These are phyloP conservation scores for Dissophora globulifera DNA, from an alignment of 192 early-diverging fungal genomes.

Conservation along the genomic window DNA sequence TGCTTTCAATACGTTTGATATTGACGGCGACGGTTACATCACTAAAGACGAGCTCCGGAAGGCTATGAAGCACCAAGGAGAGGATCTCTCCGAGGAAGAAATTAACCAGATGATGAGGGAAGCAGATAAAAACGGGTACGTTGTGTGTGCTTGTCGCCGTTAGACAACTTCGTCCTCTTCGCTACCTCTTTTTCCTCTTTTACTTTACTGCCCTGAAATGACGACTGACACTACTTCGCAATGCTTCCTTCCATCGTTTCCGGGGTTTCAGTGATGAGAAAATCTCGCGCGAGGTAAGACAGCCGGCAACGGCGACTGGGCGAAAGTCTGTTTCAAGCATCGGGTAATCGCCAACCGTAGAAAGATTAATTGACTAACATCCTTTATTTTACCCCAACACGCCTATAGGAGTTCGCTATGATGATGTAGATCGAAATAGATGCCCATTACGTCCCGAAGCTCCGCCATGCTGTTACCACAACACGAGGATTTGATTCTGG, in stretches of 20 bases:
- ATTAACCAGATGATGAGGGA: constrained; percentile 84
- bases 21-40: constrained; percentile 62
- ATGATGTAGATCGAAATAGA: background rate
- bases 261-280: background rate
- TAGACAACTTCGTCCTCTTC: too few relatives aligned
- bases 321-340: background rate
- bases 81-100: constrained; percentile 74
- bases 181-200: too few relatives aligned
- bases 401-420: constrained; percentile 9
- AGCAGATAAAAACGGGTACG: constrained; percentile 77
- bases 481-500: too few relatives aligned
- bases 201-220: too few relatives aligned
- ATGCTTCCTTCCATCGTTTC: background rate
- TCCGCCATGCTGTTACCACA: too few relatives aligned
- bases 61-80: constrained; percentile 65
- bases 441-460: background rate
- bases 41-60: constrained; percentile 56
- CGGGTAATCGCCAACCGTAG: background rate
- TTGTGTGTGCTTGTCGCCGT: too few relatives aligned
- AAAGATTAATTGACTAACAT: background rate
- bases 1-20: constrained; percentile 62
- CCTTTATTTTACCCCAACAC: background rate
- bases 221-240: background rate
- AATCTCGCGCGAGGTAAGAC: constrained; percentile 4
- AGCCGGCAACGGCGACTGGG: too few relatives aligned